Evolutionary conservation across 2,329 filamentous ascomycete genomes (phyloP).

Genomic region (Colletotrichum orbiculare): DNA sequence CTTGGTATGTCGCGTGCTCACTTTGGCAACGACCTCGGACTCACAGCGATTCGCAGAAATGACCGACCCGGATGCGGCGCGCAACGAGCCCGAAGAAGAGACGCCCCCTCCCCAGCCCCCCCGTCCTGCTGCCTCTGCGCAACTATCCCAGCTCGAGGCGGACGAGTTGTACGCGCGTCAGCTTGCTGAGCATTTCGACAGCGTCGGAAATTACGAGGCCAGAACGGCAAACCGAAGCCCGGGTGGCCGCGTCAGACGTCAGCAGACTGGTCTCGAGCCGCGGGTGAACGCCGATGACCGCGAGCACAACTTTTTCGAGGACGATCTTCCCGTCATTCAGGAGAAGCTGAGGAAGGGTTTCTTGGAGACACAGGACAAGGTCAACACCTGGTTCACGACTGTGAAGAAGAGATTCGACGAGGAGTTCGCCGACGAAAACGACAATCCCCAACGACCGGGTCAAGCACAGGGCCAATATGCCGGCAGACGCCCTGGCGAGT

Average conservation of each 20-base stretch:
- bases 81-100: slow-evolving; percentile 65
- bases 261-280: slow-evolving; percentile 62
- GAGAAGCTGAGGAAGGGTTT: slow-evolving; percentile 97
- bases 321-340: slow-evolving; percentile 92
- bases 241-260: slow-evolving; percentile 39
- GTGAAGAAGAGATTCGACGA: slow-evolving; percentile 95
- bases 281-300: slow-evolving; percentile 67
- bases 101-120: slow-evolving; percentile 82
- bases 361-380: slow-evolving; percentile 89
- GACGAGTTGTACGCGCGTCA: slow-evolving; percentile 94
- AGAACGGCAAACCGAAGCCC: slow-evolving; percentile 61
- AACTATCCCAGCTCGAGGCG: slow-evolving; percentile 84
- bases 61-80: slow-evolving; percentile 79
- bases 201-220: slow-evolving; percentile 66
- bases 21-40: background rate
- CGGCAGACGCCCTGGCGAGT: slow-evolving; percentile 66
- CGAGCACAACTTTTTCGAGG: slow-evolving; percentile 93
- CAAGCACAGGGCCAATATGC: slow-evolving; percentile 40
- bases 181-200: slow-evolving; percentile 90
- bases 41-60: slow-evolving; percentile 64
- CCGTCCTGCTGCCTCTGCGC: slow-evolving; percentile 70
- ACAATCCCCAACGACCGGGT: slow-evolving; percentile 53
- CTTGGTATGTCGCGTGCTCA: slow-evolving; percentile 68
- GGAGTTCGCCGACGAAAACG: slow-evolving; percentile 79
- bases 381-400: slow-evolving; percentile 92